Base-by-base conservation (phyloP, 768 basidiomycete genomes). In the Gymnopilus dilepis region DNA sequence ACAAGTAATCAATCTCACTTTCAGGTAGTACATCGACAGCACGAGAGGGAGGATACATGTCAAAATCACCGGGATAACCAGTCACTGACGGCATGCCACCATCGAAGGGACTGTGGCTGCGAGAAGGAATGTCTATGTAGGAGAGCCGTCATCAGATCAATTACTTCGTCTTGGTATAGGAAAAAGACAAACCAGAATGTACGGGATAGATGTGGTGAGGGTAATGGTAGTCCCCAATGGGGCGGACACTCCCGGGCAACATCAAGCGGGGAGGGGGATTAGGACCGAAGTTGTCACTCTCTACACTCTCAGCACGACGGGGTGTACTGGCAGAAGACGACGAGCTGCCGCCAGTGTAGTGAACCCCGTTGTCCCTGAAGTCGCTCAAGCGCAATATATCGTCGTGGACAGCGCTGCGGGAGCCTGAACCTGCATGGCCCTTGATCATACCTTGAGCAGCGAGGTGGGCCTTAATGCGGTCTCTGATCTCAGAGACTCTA, bases 361-460 rank as follows among this genome's bases (percentile, higher is more conserved):
- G 57, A 40, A 59, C 52, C 15, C 64, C 62, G 30, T 61, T 59
- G 73, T 80, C 70, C 61, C 75, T 63, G 61, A 78, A 80, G 37
- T 80, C 77, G 63, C 76, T 67, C 70, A 90, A 75, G 68, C 78
- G 73, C 63, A 91, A 79, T 59, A 88, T 79, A 45, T 82, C 82
- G 13, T 80, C 82, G 33, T 82, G 83, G 1, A 88, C 88, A 34
- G 78, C 69, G 21, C 78, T 74, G 43, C 88, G 86, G 19, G 88
- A 81, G 1, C 85, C 87, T 26, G 88, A 77, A 58, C 89, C 89
- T 19, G 92, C 89, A 68, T 93, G 91, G 28, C 92, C 92, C 75
- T 94, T 94, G 75, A 94, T 93, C 90, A 93, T 91, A 50, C 92
- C 92, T 72, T 93, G 90, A 0, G 90, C 84, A 0, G 90, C 90